Evolutionary conservation across 257 asterid genomes (phyloP).

Genomic region (Solanum medicagineum): DNA sequence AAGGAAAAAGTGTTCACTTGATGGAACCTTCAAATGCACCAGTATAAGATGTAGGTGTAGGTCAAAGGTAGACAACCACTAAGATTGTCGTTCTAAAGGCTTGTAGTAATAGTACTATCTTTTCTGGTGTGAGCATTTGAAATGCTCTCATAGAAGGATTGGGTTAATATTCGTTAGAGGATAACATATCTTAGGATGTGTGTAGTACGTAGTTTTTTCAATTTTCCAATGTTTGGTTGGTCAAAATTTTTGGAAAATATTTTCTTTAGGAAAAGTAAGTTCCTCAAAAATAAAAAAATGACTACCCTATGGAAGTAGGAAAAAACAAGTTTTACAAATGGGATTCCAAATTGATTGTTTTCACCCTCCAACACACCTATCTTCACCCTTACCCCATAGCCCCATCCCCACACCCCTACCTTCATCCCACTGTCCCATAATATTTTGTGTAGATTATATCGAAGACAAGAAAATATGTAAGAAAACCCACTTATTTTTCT

Average conservation of each 20-base stretch:
- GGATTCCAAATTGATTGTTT: neutral
- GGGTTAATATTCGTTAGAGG: neutral
- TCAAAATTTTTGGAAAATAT: neutral
- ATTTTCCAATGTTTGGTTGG: neutral
- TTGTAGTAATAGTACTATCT: neutral
- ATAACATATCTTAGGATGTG: neutral
- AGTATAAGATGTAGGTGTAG: neutral
- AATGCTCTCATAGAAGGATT: neutral
- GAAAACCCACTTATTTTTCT: neutral
- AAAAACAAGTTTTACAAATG: neutral
- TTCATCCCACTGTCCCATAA: neutral
- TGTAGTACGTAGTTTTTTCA: neutral
- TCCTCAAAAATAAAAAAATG: neutral
- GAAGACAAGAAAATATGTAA: neutral
- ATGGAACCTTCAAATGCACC: neutral
- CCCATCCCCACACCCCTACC: neutral
- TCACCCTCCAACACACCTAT: neutral
- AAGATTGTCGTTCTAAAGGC: neutral
- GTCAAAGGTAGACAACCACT: neutral
- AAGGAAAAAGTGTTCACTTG: neutral
- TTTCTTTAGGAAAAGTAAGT: neutral
- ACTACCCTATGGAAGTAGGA: neutral
- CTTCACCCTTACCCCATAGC: neutral
- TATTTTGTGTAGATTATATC: neutral
- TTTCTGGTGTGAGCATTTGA: neutral